Conservation (phyloP, 768 basidiomycete genomes). For the Rhizopogon vulgaris region DNA sequence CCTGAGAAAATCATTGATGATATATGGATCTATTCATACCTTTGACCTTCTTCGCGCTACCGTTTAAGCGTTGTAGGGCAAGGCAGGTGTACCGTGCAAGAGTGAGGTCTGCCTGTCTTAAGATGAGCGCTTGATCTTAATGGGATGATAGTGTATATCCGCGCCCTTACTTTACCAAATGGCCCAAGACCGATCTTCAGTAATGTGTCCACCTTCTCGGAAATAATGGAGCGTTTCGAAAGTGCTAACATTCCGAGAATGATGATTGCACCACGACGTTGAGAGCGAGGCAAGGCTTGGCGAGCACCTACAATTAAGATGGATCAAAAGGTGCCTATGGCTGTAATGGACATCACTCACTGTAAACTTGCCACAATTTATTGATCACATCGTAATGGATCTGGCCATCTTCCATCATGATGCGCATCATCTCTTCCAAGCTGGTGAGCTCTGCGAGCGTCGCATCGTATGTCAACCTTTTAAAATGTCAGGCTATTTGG, state of each 20-base stretch:
- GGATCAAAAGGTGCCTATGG: no score
- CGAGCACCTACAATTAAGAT: conserved; percentile 51
- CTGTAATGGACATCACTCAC: conserved; percentile 38
- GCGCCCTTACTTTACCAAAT: conserved; percentile 61
- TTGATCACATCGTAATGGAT: conserved; percentile 80
- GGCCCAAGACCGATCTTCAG: conserved; percentile 83
- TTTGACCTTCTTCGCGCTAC: conserved; percentile 96
- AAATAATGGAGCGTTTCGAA: conserved; percentile 71
- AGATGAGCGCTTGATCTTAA: neutral
- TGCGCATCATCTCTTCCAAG: conserved; percentile 93
- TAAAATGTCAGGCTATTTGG: neutral
- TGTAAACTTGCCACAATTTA: conserved; percentile 95
- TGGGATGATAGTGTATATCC: neutral
- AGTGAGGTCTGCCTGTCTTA: conserved; percentile 69
- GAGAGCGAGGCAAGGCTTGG: conserved; percentile 67
- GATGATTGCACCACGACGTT: conserved; percentile 92
- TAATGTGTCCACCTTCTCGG: conserved; percentile 78
- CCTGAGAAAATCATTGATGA: neutral
- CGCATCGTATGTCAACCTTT: conserved; percentile 83
- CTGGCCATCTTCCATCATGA: conserved; percentile 87
- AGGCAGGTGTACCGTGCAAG: conserved; percentile 93
- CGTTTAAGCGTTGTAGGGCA: conserved; percentile 86
- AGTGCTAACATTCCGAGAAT: conserved; percentile 96
- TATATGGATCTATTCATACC: conserved; percentile 38
- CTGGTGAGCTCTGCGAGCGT: conserved; percentile 94